A percentile compares a stretch with the other conserved stretches of the same genome.
Conservation (phyloP, 1,284 basidiomycete species). For the Wolfiporia cocos region DNA sequence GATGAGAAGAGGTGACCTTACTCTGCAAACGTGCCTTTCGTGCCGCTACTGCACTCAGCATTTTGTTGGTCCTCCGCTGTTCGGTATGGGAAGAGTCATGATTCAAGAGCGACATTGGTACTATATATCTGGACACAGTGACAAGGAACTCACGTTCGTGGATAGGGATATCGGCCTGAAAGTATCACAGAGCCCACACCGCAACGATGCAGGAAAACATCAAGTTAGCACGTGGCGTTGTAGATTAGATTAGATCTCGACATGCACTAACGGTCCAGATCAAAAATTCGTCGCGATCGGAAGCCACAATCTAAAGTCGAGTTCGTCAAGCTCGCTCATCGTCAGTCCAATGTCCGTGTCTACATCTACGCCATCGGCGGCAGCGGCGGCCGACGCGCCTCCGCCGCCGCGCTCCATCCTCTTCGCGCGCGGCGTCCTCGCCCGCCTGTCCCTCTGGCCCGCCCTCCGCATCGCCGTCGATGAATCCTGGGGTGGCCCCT, state of each 20-base stretch:
- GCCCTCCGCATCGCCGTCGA: slow-evolving; percentile 79
- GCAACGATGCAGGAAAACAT: neutral
- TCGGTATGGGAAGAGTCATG: too few species aligned
- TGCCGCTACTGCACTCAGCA: slow-evolving; percentile 59
- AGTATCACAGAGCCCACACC: neutral
- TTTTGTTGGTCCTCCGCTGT: too few species aligned
- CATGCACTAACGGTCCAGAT: neutral
- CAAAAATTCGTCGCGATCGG: neutral
- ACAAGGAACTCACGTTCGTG: too few species aligned
- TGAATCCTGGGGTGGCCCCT: slow-evolving; percentile 78
- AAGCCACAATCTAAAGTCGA: neutral
- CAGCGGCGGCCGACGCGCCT: neutral
- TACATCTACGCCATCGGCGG: neutral
- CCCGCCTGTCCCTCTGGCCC: slow-evolving; percentile 77
- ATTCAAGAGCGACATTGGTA: too few species aligned
- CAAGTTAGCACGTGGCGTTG: too few species aligned
- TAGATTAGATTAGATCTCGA: neutral
- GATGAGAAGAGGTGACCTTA: slow-evolving; percentile 9
- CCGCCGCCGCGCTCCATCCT: slow-evolving; percentile 44
- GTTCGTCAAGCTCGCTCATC: neutral
- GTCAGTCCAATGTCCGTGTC: neutral
- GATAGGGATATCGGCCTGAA: neutral
- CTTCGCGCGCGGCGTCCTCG: slow-evolving; percentile 80
- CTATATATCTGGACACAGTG: too few species aligned
- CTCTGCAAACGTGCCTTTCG: slow-evolving; percentile 40